Percentiles rank a stretch among this genome's conserved stretches.
Evolutionary conservation across 257 asterid genomes (phyloP).

Genomic region (Primulina tabacum): DNA sequence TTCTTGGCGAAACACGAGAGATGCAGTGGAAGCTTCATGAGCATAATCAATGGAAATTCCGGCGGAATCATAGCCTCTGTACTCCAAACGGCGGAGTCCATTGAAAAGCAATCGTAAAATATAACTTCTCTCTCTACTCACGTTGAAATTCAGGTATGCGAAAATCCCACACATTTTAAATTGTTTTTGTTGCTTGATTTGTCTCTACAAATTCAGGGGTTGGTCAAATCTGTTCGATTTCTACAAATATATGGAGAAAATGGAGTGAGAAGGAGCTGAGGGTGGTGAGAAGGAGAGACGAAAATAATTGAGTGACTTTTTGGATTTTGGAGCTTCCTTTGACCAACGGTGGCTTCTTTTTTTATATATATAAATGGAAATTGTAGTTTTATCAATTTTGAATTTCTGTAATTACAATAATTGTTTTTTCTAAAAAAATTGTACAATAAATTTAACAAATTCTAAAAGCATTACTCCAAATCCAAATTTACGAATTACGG

Average conservation of each 20-base stretch:
- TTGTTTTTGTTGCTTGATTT: not conserved
- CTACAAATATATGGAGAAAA: not conserved
- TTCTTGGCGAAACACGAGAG: constrained; percentile 72
- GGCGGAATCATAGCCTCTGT: constrained; percentile 95
- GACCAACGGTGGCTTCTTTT: not conserved
- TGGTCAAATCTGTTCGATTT: not conserved
- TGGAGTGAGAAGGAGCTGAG: not conserved
- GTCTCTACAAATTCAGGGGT: not conserved
- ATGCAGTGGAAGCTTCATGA: constrained; percentile 27
- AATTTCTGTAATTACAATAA: no score
- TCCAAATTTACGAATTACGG: no score
- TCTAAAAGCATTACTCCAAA: no score
- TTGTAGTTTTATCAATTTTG: no score
- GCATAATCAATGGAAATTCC: constrained; percentile 66
- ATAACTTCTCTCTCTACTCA: constrained; percentile 69
- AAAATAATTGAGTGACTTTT: not conserved
- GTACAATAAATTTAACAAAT: no score
- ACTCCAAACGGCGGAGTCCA: constrained; percentile 93
- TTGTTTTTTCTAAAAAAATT: no score
- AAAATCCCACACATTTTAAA: constrained; percentile 81
- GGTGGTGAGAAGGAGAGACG: not conserved
- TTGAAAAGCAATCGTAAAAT: constrained; percentile 73
- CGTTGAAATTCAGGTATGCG: constrained; percentile 78
- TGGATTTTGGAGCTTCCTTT: not conserved
- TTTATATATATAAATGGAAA: no score